Base-by-base conservation (phyloP, 768 basidiomycete species). In the Cantharellus anzutake region DNA sequence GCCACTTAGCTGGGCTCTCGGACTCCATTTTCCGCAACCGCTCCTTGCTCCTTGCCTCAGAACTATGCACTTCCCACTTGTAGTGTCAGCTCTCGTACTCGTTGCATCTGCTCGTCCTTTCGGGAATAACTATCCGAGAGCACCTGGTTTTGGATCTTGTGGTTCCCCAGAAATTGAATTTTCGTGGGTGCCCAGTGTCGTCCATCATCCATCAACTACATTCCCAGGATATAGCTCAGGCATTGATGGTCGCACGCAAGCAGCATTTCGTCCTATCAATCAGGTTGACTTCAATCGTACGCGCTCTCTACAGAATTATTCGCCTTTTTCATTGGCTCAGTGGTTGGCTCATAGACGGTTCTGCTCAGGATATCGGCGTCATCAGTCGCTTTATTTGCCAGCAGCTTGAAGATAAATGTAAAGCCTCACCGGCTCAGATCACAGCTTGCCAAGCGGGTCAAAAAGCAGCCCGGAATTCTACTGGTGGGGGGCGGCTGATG, bases 321-420 rank as follows among this genome's bases (percentile, higher is more conserved):
- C 44, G 44, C 44, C 44, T 48, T 48, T 11, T 48, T 48, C 44
- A 48, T 48, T 48, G 29, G 29, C 44, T 48, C 29, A 11, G 0
- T 48, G 29, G 11, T 48, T 29, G 11, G 29, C 42, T 42, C 3
- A 20, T 55, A 60, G 60, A 60, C 29, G 60, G 60, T 48, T 37
- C 60, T 16, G 38, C 60, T 4, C 38, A 34, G 4, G 57, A 57
- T 2, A 60, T 60, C 7, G 37, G n/a, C 34, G 52, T 59, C 34
- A 51, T 58, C 56, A 60, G 42, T 41, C 11, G 11, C 39, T 60
- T 60, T 39, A 60, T 60, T 56, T 60, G 60, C 39, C 7, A 42
- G 41, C 60, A 51, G 34, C 16, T 59, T 5, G 7, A 57, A 5
- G 42, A 41, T 37, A 29, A 29, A 38, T 60, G 60, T 56, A 57